A percentile compares a stretch with the other conserved stretches of the same genome.
Evolutionary conservation across 805 yeast species (phyloP).

Genomic region (Zygotorulaspora florentina): DNA sequence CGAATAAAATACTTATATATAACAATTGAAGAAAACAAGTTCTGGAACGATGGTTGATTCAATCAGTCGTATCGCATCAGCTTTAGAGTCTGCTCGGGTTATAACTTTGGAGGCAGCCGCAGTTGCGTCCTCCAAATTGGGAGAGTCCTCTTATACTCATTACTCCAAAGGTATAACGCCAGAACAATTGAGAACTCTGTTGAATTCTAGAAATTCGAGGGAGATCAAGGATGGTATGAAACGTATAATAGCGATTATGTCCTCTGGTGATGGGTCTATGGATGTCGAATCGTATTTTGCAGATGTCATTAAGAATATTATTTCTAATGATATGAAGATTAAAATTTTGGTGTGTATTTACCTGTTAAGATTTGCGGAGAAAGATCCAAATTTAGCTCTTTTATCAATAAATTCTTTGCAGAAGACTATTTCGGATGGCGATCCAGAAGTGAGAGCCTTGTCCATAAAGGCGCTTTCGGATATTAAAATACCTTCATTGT

Average conservation of each 20-base stretch:
- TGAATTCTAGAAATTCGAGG: conserved; percentile 66
- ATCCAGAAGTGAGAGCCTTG: conserved; percentile 62
- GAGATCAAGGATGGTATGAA: conserved; percentile 60
- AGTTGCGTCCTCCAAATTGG: conserved; percentile 62
- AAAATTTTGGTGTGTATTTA: conserved; percentile 75
- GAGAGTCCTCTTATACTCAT: conserved; percentile 53
- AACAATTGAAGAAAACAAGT: not conserved
- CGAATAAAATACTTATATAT: not conserved
- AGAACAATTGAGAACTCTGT: conserved; percentile 57
- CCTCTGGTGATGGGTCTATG: conserved; percentile 37
- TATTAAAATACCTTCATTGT: conserved; percentile 74
- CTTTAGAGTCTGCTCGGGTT: conserved; percentile 76
- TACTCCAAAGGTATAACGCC: conserved; percentile 47
- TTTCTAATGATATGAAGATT: conserved; percentile 58
- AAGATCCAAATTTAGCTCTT: conserved; percentile 84
- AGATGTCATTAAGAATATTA: conserved; percentile 83
- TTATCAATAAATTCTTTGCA: conserved; percentile 89
- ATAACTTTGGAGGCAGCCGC: conserved; percentile 80
- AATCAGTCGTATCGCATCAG: conserved; percentile 57
- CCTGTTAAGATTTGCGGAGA: conserved; percentile 69
- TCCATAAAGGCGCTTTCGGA: conserved; percentile 79
- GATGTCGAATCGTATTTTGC: conserved; percentile 59
- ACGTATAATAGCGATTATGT: conserved; percentile 45
- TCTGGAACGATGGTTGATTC: conserved; percentile 45
- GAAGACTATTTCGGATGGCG: conserved; percentile 67